These are phyloP conservation scores for Chlorella variabilis DNA, from an alignment of 163 green algal genomes.

Conservation along the genomic window DNA sequence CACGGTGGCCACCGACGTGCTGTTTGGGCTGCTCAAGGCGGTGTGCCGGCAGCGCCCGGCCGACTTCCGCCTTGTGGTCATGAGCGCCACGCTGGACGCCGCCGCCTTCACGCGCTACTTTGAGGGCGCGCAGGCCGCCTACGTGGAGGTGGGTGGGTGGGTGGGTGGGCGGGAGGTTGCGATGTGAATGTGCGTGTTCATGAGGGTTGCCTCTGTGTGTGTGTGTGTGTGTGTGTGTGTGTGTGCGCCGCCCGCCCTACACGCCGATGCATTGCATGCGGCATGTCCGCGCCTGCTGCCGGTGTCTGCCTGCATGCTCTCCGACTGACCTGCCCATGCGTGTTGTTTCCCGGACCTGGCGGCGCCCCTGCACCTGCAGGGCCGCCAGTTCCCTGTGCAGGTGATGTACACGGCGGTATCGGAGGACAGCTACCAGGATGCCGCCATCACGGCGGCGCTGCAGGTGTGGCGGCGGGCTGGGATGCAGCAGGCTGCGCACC, in stretches of 20 bases:
- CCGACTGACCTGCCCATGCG: too few relatives aligned
- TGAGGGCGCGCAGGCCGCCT: slow-evolving; percentile 59
- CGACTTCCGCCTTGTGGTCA: slow-evolving; percentile 85
- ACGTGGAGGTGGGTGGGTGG: slow-evolving; percentile 70
- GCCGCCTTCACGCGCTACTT: slow-evolving; percentile 81
- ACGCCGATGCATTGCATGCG: too few relatives aligned
- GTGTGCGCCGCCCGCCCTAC: not conserved
- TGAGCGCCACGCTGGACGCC: slow-evolving; percentile 92
- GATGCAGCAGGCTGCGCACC: too few relatives aligned
- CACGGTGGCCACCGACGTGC: slow-evolving; percentile 89
- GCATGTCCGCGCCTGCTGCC: too few relatives aligned
- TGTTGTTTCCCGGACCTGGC: too few relatives aligned
- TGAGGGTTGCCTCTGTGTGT: not conserved
- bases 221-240: not conserved
- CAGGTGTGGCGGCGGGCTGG: slow-evolving; percentile 77
- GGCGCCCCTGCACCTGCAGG: slow-evolving; percentile 50
- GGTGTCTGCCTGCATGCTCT: too few relatives aligned
- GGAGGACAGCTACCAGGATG: slow-evolving; percentile 92
- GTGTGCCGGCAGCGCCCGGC: slow-evolving; percentile 27
- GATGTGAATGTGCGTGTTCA: not conserved
- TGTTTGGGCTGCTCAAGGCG: slow-evolving; percentile 89
- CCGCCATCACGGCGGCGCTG: slow-evolving; percentile 75
- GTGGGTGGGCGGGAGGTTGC: not conserved
- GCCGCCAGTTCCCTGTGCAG: slow-evolving; percentile 80
- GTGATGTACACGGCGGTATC: slow-evolving; percentile 79